A percentile compares a stretch with the other conserved stretches of the same genome.
These are phyloP conservation scores for Sicyos baderoa DNA, from an alignment of 306 rosid genomes.

Conservation along the genomic window DNA sequence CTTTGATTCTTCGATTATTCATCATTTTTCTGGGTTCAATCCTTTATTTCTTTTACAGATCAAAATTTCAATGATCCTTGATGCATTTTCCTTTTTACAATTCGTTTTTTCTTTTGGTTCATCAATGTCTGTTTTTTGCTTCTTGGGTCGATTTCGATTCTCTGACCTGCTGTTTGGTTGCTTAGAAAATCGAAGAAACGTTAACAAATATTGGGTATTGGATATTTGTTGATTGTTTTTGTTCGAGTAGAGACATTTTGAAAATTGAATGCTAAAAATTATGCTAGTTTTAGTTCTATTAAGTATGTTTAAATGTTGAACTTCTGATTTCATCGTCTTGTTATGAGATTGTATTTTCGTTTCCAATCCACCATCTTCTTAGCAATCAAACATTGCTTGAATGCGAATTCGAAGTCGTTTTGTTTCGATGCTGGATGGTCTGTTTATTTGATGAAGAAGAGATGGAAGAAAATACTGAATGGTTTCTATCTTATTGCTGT, in stretches of 20 bases:
- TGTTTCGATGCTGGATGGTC: slow-evolving; percentile 20
- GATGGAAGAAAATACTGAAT: neutral
- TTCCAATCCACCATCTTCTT: slow-evolving; percentile 30
- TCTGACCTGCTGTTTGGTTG: slow-evolving; percentile 39
- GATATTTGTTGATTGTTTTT: slow-evolving; percentile 17
- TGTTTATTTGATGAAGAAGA: slow-evolving; percentile 22
- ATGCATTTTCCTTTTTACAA: slow-evolving; percentile 15
- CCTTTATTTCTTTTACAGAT: neutral
- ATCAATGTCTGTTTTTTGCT: slow-evolving; percentile 26
- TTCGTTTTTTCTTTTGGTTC: slow-evolving; percentile 26
- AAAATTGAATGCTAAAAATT: slow-evolving; percentile 26
- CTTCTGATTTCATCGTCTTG: slow-evolving; percentile 16
- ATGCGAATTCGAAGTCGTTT: neutral
- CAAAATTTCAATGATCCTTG: slow-evolving; percentile 26
- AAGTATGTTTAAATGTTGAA: slow-evolving; percentile 40
- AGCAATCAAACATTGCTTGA: slow-evolving; percentile 29
- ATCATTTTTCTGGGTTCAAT: slow-evolving; percentile 23
- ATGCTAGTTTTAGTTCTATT: slow-evolving; percentile 30
- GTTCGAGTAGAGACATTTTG: slow-evolving; percentile 21
- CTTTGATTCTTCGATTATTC: slow-evolving; percentile 25
- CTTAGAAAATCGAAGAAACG: slow-evolving; percentile 41
- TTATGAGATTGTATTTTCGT: slow-evolving; percentile 21
- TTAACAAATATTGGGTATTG: slow-evolving; percentile 10
- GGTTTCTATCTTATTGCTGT: neutral
- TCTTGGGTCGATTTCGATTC: slow-evolving; percentile 25